These are phyloP conservation scores for Pyrenochaeta sp. DNA, from an alignment of 2,329 filamentous ascomycete genomes.

Conservation along the genomic window DNA sequence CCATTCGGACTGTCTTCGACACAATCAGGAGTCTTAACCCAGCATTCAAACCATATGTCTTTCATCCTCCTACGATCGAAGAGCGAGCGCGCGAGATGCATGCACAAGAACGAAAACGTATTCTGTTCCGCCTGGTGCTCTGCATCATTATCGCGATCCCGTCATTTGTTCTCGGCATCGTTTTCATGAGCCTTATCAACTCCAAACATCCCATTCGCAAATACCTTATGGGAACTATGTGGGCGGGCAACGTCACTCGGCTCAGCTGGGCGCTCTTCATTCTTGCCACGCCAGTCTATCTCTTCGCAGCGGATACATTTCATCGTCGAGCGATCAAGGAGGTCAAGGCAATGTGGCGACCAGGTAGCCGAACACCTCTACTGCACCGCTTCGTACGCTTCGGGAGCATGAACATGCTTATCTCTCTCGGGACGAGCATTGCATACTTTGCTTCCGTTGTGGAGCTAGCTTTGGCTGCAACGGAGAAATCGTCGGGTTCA, in stretches of 20 bases:
- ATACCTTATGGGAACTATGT: constrained; percentile 76
- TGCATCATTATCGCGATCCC: constrained; percentile 77
- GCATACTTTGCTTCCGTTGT: constrained; percentile 85
- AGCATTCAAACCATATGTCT: constrained; percentile 72
- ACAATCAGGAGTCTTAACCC: constrained; percentile 72
- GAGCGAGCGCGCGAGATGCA: constrained; percentile 80
- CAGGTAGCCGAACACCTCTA: constrained; percentile 75
- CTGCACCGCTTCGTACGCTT: constrained; percentile 86
- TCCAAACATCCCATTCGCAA: constrained; percentile 64
- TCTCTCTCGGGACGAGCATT: constrained; percentile 86
- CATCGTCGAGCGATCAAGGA: constrained; percentile 83
- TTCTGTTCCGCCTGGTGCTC: constrained; percentile 75
- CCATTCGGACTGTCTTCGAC: constrained; percentile 76
- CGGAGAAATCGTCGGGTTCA: constrained; percentile 44
- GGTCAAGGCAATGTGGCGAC: constrained; percentile 78
- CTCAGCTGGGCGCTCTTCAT: constrained; percentile 82
- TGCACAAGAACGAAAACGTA: constrained; percentile 70
- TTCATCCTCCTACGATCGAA: constrained; percentile 83
- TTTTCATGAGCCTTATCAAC: constrained; percentile 86
- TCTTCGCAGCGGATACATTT: constrained; percentile 86
- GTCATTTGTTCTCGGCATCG: constrained; percentile 85
- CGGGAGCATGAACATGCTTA: constrained; percentile 95
- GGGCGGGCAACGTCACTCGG: constrained; percentile 73
- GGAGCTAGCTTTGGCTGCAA: constrained; percentile 71
- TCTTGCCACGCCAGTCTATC: constrained; percentile 85